Percentiles rank a stretch among this genome's conserved stretches.
These are phyloP conservation scores for Spirogloea muscicola DNA, from an alignment of 139 green algal genomes.

Conservation along the genomic window DNA sequence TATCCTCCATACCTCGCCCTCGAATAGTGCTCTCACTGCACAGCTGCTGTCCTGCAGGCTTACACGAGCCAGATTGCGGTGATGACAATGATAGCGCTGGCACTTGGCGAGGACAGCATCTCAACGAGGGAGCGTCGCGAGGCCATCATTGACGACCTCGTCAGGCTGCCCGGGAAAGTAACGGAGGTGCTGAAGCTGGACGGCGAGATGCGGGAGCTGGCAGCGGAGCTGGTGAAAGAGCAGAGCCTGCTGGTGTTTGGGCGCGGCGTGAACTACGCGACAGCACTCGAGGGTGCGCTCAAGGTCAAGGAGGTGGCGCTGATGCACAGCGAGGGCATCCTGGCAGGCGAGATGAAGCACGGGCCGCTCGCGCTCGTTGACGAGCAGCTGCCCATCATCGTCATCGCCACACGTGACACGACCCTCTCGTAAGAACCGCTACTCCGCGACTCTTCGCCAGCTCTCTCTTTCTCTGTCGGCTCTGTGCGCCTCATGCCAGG, in stretches of 20 bases:
- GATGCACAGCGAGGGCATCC: constrained; percentile 94
- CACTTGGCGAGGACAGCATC: constrained; percentile 84
- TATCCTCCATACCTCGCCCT: too few relatives aligned
- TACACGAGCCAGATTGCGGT: constrained; percentile 86
- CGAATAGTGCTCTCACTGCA: not conserved
- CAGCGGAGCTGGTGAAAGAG: constrained; percentile 70
- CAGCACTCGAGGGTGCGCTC: constrained; percentile 75
- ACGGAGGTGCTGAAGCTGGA: constrained; percentile 67
- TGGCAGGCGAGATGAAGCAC: constrained; percentile 99
- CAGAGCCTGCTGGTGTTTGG: constrained; percentile 62
- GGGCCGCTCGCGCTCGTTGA: constrained; percentile 94
- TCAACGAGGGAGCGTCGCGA: constrained; percentile 63
- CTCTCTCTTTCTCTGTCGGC: too few relatives aligned
- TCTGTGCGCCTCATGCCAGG: too few relatives aligned
- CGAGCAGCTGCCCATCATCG: constrained; percentile 86
- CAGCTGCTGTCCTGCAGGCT: too few relatives aligned
- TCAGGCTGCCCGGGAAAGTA: constrained; percentile 62
- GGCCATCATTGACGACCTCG: constrained; percentile 79
- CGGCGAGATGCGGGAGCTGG: constrained; percentile 69
- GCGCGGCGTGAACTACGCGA: constrained; percentile 93
- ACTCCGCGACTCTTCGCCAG: too few relatives aligned
- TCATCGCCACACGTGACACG: constrained; percentile 78
- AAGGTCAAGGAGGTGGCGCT: constrained; percentile 85
- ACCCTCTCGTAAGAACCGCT: too few relatives aligned
- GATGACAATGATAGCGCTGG: constrained; percentile 87